A percentile compares a stretch with the other conserved stretches of the same genome.
phyloP scores from a whole-genome alignment of 495 filamentous ascomycete genomes.

The Bacidia rubella region DNA sequence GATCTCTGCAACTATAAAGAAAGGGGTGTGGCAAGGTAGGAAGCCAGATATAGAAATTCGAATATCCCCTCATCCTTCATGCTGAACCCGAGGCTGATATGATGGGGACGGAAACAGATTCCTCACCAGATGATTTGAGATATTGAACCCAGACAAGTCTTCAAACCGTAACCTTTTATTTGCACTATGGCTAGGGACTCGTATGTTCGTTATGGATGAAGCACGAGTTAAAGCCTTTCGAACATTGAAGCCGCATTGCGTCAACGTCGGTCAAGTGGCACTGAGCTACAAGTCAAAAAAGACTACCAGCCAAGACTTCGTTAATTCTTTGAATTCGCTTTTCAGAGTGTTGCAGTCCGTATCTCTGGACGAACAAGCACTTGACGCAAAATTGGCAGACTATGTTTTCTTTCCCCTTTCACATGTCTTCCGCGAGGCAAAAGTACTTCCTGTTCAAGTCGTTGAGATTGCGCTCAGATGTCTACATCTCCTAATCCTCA shows the following conservation, averaged over 20 bases:
- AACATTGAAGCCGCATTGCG: conserved; percentile 56
- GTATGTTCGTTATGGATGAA: conserved; percentile 17
- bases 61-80: too few species aligned
- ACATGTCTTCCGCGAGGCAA: conserved; percentile 66
- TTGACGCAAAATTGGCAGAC: conserved; percentile 77
- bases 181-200: too few species aligned
- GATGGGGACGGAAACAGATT: too few species aligned
- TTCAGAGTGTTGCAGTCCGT: conserved; percentile 38
- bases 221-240: conserved; percentile 16
- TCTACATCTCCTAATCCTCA: conserved; percentile 52
- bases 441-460: conserved; percentile 54
- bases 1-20: too few species aligned
- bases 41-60: too few species aligned
- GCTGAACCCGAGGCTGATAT: too few species aligned
- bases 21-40: too few species aligned
- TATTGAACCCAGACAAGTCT: too few species aligned
- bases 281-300: conserved; percentile 44
- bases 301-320: conserved; percentile 39
- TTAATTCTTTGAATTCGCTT: conserved; percentile 40
- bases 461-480: conserved; percentile 65
- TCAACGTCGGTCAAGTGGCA: conserved; percentile 60
- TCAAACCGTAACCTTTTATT: too few species aligned
- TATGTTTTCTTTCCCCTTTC: conserved; percentile 91
- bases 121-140: too few species aligned
- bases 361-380: conserved; percentile 31